Conservation (phyloP, 805 yeast species). For the Cephaloascus albidus region DNA sequence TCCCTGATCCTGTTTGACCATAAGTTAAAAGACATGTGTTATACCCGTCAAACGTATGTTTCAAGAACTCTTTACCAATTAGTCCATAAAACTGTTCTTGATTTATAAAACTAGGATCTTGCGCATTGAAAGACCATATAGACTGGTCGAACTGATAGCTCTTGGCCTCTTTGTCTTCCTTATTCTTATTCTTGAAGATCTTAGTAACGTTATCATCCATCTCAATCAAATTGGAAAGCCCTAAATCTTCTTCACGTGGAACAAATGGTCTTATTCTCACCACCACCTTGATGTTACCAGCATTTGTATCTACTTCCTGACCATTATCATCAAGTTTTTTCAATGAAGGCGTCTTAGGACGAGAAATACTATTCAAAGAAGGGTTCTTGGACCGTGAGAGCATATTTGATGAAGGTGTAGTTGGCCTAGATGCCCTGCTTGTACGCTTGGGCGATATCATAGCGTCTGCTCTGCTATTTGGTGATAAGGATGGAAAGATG, state of each 20-base stretch:
- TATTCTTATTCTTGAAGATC: constrained; percentile 3
- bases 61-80: constrained; percentile 50
- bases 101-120: constrained; percentile 24
- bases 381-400: not conserved
- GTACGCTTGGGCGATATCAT: not conserved
- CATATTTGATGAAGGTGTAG: not conserved
- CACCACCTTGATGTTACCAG: constrained; percentile 31
- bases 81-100: constrained; percentile 43
- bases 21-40: constrained; percentile 71
- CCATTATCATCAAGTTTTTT: not conserved
- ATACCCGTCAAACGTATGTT: constrained; percentile 59
- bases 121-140: constrained; percentile 34
- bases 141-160: constrained; percentile 42
- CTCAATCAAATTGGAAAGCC: constrained; percentile 12
- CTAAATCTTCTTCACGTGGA: constrained; percentile 14
- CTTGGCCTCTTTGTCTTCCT: constrained; percentile 15
- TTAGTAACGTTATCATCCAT: constrained; percentile 11
- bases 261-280: constrained; percentile 43
- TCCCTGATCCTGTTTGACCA: constrained; percentile 83
- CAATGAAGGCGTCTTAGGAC: not conserved
- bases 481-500: no score
- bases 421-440: not conserved
- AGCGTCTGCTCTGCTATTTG: no score
- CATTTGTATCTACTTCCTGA: constrained; percentile 5
- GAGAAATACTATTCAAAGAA: not conserved